These are phyloP conservation scores for Paecilomyces formosus DNA, from an alignment of 2,329 filamentous ascomycete species.

Conservation along the genomic window DNA sequence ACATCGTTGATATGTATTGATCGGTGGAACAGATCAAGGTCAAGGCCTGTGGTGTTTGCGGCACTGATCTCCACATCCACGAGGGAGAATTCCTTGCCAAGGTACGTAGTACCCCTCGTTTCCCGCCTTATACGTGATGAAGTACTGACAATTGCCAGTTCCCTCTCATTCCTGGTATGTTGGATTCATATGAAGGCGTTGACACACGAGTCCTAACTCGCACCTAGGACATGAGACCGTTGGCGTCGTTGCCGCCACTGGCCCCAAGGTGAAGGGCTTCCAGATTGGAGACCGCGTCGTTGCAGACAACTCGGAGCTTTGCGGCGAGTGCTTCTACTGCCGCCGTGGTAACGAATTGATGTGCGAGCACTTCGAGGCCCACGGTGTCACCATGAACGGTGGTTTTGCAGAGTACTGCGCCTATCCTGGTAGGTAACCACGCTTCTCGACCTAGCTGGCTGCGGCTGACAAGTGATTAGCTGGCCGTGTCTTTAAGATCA, in stretches of 20 bases:
- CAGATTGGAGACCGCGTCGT: constrained; percentile 57
- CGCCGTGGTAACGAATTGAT: constrained; percentile 59
- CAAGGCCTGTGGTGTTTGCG: constrained; percentile 59
- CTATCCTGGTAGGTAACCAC: constrained; percentile 32
- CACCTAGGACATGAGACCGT: constrained; percentile 57
- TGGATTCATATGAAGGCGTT: constrained; percentile 3
- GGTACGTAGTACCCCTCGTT: constrained; percentile 21
- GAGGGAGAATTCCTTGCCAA: constrained; percentile 60
- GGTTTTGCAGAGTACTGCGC: constrained; percentile 65
- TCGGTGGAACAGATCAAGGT: constrained; percentile 50
- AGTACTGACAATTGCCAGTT: constrained; percentile 37
- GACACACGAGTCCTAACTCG: constrained; percentile 1
- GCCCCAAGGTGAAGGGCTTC: constrained; percentile 54
- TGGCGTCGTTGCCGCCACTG: constrained; percentile 54
- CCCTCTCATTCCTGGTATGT: constrained; percentile 52
- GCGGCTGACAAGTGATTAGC: constrained; percentile 21
- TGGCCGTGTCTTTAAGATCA: constrained; percentile 56
- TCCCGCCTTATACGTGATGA: background rate
- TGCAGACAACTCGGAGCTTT: constrained; percentile 51
- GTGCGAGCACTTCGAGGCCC: constrained; percentile 62
- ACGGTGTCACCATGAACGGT: constrained; percentile 54
- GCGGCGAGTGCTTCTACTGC: constrained; percentile 67
- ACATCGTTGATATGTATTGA: background rate
- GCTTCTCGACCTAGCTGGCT: background rate
- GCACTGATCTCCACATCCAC: constrained; percentile 48